Percentiles rank a stretch among this genome's conserved stretches.
phyloP scores from a whole-genome alignment of 306 rosid species.

The Glycine soja region DNA sequence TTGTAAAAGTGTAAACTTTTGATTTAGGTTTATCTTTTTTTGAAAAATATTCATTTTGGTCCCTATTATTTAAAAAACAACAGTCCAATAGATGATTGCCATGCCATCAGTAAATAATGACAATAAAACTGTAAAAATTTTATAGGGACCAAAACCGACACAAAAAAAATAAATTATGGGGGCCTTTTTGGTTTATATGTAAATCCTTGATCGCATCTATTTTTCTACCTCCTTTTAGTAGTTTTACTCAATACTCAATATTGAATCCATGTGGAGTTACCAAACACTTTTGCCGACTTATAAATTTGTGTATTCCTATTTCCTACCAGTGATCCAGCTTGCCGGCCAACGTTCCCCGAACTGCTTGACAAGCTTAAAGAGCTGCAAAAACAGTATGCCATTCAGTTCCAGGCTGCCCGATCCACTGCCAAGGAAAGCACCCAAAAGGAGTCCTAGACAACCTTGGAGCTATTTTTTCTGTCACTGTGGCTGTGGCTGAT shows the following conservation, averaged over 20 bases:
- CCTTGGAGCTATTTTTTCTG: slow-evolving; percentile 42
- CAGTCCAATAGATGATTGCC: background rate
- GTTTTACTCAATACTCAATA: slow-evolving; percentile 1
- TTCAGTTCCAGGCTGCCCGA: slow-evolving; percentile 86
- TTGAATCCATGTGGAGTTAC: slow-evolving; percentile 6
- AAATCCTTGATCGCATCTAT: background rate
- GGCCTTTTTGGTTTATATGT: background rate
- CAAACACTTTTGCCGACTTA: slow-evolving; percentile 30
- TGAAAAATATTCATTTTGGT: background rate
- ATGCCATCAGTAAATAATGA: no score
- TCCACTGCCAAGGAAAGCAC: slow-evolving; percentile 60
- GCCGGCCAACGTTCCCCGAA: slow-evolving; percentile 86
- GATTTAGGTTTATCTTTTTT: background rate
- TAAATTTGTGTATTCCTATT: slow-evolving; percentile 40
- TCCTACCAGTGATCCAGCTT: slow-evolving; percentile 72
- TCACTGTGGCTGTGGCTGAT: slow-evolving; percentile 35
- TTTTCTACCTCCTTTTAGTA: slow-evolving; percentile 19
- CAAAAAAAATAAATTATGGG: no score
- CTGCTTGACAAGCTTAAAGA: slow-evolving; percentile 80
- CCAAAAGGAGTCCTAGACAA: slow-evolving; percentile 70
- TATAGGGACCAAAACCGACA: no score
- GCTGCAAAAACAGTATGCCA: slow-evolving; percentile 65
- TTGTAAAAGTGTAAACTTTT: no score
- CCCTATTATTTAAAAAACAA: background rate
- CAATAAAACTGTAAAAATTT: no score